Evolutionary conservation across 1,284 basidiomycete genomes (phyloP), one percentile per base, ranked within the genome.

Genomic region (Ganoderma leucocontextum): DNA sequence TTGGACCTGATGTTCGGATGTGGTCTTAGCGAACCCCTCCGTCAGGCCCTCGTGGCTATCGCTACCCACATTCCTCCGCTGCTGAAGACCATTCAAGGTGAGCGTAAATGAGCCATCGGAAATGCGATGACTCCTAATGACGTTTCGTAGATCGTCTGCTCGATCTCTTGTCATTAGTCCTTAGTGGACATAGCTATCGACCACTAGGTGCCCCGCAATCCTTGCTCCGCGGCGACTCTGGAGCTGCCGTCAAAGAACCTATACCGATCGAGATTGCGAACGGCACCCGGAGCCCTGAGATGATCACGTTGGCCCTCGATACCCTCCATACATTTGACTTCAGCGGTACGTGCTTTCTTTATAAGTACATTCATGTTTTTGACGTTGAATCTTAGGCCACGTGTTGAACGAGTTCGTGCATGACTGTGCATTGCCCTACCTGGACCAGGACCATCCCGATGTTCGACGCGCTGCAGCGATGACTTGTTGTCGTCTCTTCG

Each of bases 1-100:
- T 88, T 99, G 41, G 96, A 99, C 78, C 85, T 98, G 61, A 99
- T 99, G 94, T 96, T 99, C 79, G 93, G 92, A 0, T 98, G 94
- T 80, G 97, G 97, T 2, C 83, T 99, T 69, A 97, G 94, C 75
- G 95, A 97, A 69, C 91, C 97, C 12, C 84, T 99, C 49, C 89
- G 93, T 52, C 89, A 94, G 74, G 96, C 97, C 0, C 85, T 99
- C 9, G 89, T 91, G 33, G 92, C 93, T 38, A 96, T 99, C 67
- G 95, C 96, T 0, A 87, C 89, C 66, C 89, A 95, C 75, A 98
- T 99, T 42, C 95, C 95, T 0, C 96, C 98, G 0, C 83, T 99
- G 19, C 83, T 99, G 66, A 93, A 92, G 77, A 95, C 94, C 0
- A 96, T 99, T 41, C 98, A 99, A 88, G 94, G 95, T 91, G 74